Conservation (phyloP, 805 yeast species). For the Nakazawaea wickerhamii region DNA sequence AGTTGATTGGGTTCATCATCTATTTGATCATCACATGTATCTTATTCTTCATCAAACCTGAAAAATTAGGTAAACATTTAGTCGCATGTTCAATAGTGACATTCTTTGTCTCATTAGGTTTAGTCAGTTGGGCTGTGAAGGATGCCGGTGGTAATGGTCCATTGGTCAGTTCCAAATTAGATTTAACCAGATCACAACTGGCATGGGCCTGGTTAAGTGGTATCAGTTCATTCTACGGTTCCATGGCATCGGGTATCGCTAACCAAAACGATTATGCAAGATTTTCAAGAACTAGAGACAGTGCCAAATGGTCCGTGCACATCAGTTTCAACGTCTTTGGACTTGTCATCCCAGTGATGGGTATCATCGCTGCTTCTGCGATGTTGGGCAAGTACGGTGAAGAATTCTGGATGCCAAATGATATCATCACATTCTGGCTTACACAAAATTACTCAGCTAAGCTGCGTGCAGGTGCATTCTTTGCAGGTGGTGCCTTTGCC, state of each 20-base stretch:
- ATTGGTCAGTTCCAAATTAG: conserved; percentile 16
- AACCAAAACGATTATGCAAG: conserved; percentile 31
- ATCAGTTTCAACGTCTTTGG: conserved; percentile 30
- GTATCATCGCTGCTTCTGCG: conserved; percentile 40
- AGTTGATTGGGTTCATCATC: conserved; percentile 31
- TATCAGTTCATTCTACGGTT: conserved; percentile 33
- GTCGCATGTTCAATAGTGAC: conserved; percentile 22
- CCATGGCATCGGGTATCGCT: conserved; percentile 35
- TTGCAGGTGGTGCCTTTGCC: conserved; percentile 32
- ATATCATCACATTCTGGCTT: conserved; percentile 35
- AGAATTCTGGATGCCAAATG: conserved; percentile 42
- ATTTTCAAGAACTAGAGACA: conserved; percentile 17
- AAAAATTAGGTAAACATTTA: conserved; percentile 17
- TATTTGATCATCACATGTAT: conserved; percentile 20
- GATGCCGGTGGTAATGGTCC: conserved; percentile 28
- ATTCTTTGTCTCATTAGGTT: conserved; percentile 28
- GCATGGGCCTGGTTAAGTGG: conserved; percentile 40
- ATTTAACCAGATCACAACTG: conserved; percentile 19
- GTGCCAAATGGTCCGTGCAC: conserved; percentile 15
- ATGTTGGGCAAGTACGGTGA: conserved; percentile 33
- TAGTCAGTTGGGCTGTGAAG: conserved; percentile 22
- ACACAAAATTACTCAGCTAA: conserved; percentile 30
- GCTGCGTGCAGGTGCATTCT: conserved; percentile 43
- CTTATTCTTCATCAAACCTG: conserved; percentile 20
- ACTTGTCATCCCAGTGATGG: conserved; percentile 40